phyloP scores from a whole-genome alignment of 2,329 filamentous ascomycete species.

The Venturia asperata region DNA sequence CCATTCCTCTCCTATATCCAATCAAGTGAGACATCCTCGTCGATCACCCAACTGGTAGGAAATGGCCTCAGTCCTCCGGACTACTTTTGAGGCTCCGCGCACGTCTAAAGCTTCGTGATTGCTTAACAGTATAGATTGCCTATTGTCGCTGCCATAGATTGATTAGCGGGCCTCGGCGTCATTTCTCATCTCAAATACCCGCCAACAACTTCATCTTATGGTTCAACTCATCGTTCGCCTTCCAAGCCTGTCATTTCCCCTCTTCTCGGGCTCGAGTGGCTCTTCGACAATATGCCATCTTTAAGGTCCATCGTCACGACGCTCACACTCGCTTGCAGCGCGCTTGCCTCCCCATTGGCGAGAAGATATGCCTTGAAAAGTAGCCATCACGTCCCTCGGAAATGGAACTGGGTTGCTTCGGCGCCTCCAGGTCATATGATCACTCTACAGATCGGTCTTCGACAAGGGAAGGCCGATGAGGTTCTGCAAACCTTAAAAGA shows the following conservation, averaged over 20 bases:
- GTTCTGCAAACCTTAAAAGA: conserved; percentile 50
- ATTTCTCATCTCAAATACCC: neutral
- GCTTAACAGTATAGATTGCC: neutral
- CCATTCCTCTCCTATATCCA: too few species aligned
- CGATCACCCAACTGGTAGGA: neutral
- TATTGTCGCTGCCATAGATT: neutral
- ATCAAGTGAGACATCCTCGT: too few species aligned
- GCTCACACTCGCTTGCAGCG: neutral
- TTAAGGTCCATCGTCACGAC: neutral
- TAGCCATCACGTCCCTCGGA: conserved; percentile 44
- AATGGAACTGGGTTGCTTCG: conserved; percentile 43
- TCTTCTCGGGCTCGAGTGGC: neutral
- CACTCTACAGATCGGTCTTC: conserved; percentile 51
- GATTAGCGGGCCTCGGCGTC: neutral
- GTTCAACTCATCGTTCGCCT: neutral
- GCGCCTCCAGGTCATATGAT: conserved; percentile 45
- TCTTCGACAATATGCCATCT: neutral
- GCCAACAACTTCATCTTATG: neutral
- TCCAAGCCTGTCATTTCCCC: neutral
- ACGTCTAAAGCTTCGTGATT: too few species aligned
- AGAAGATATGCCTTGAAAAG: conserved; percentile 49
- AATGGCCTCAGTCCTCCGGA: too few species aligned
- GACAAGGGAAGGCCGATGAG: conserved; percentile 49
- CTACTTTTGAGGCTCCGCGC: too few species aligned
- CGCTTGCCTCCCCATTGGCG: neutral